These are phyloP conservation scores for Aphanomyces cochlioides DNA, from an alignment of 352 stramenopile genomes.

Conservation along the genomic window DNA sequence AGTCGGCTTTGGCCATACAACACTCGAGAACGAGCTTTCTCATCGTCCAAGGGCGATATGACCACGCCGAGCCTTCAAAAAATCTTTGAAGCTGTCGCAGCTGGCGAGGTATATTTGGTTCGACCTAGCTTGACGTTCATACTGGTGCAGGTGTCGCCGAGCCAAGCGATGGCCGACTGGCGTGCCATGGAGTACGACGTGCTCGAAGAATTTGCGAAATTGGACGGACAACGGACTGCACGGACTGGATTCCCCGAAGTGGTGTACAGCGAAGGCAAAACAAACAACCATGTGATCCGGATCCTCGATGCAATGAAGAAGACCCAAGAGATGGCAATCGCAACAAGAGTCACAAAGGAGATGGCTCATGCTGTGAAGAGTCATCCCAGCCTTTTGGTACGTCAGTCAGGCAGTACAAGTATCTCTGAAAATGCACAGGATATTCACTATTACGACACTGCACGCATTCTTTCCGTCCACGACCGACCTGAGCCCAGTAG, in stretches of 20 bases:
- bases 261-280: slow-evolving; percentile 94
- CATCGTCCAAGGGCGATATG: background rate
- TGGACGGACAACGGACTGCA: slow-evolving; percentile 84
- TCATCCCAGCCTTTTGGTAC: slow-evolving; percentile 13
- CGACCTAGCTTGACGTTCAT: background rate
- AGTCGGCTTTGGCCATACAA: no score
- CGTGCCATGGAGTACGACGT: slow-evolving; percentile 23
- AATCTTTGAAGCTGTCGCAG: slow-evolving; percentile 23
- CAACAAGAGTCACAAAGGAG: slow-evolving; percentile 58
- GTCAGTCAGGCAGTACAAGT: background rate
- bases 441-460: slow-evolving; percentile 60
- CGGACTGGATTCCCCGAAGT: slow-evolving; percentile 95
- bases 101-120: background rate
- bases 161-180: slow-evolving; percentile 17
- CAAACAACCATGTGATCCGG: slow-evolving; percentile 73
- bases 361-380: slow-evolving; percentile 5
- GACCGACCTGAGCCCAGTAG: slow-evolving; percentile 39
- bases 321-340: slow-evolving; percentile 64
- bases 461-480: slow-evolving; percentile 50
- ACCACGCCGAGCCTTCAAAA: slow-evolving; percentile 4
- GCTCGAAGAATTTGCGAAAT: slow-evolving; percentile 29
- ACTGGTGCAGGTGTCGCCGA: slow-evolving; percentile 10
- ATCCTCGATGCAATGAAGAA: slow-evolving; percentile 88
- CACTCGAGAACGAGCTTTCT: background rate
- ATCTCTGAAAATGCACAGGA: slow-evolving; percentile 30